Evolutionary conservation across 2,329 filamentous ascomycete genomes (phyloP), one percentile per base, ranked within the genome.

Genomic region (Xylaria sp.): DNA sequence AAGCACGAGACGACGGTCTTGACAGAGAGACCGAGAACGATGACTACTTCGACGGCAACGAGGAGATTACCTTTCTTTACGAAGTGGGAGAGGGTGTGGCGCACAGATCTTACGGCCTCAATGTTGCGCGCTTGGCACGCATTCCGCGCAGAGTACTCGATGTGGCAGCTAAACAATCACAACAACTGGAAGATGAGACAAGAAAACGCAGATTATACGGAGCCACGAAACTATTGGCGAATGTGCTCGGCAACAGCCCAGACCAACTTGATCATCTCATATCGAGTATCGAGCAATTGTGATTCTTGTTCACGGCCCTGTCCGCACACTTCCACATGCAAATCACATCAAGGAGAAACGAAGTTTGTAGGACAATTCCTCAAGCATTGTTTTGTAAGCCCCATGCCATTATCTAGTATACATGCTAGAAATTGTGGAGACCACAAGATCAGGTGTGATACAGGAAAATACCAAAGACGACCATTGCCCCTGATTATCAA

Each of bases 41-140:
- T 46, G 72, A 75, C 52, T 69, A 67, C 1, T 77, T 78, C 1
- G 78, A 76, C 3, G 83, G 78, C 0, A 85, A 90, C 39, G 85
- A 91, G 64, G 88, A 96, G 51, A 88, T 99, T 49, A 97, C 94
- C 0, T 99, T 99, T 70, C 74, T 99, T 53, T 99, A 99, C 71
- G 91, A 97, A 72, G 88, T 97, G 1, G 89, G 85, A 1, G 90
- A 94, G 65, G 94, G 94, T 9, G 90, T 96, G 9, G 93, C 94
- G 7, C 92, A 97, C 78, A 83, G 94, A 4, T 95, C 90, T 16
- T 99, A 99, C 72, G 94, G 95, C 0, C 72, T 99, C 59, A 97
- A 97, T 73, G 94, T 97, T 19, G 94, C 94, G 11, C 81, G 90
- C 51, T 76, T 99, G 56, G 94, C 94, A 2, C 87, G 87, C 55